Base-by-base conservation (phyloP, 345 rosid genomes). In the Raphanus sativus region DNA sequence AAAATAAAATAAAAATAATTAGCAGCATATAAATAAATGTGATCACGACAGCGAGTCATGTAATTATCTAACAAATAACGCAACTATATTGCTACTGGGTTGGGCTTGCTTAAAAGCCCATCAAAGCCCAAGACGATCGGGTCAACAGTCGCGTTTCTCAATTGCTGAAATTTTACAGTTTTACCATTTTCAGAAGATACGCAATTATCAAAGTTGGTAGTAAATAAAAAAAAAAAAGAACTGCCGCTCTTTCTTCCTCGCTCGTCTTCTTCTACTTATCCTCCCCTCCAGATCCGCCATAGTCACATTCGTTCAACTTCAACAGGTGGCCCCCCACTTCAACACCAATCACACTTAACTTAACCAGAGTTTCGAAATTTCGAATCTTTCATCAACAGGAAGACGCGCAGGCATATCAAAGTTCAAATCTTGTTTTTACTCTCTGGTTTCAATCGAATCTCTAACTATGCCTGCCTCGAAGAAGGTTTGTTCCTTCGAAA, bases 281-380 rank as follows among this genome's bases (percentile, higher is more conserved):
- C 55, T 67, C 67, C 2, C 11, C 12, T 6, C 69, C 81, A 81
- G 84, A 81, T 81, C 84, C 77, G 69, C 77, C 76, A 67, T 73
- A 33, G 55, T 68, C 54, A 67, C 78, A 30, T 3, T 17, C 15
- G 8, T 13, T 16, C 60, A 21, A 21, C 21, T 17, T 25, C 71
- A 15, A 5, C 60, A 24, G n/a, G n/a, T n/a, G n/a, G n/a, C n/a
- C n/a, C n/a, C n/a, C n/a, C n/a, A 21, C 21, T 17, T 25, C 71
- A 15, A 5, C 60, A 24, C 13, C 78, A n/a, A 65, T 38, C 11
- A 16, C n/a, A 25, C 0, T 24, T 13, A 36, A 36, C 52, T 2
- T 40, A 2, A 9, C 3, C 58, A 70, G 71, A 62, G 66, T 77
- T 65, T 64, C 38, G 12, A 4, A 28, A 29, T 11, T 34, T 36